A percentile compares a stretch with the other conserved stretches of the same genome.
Evolutionary conservation across 1,139 yeast species (phyloP).

Genomic region (Kurtzmaniella quercitrusa): DNA sequence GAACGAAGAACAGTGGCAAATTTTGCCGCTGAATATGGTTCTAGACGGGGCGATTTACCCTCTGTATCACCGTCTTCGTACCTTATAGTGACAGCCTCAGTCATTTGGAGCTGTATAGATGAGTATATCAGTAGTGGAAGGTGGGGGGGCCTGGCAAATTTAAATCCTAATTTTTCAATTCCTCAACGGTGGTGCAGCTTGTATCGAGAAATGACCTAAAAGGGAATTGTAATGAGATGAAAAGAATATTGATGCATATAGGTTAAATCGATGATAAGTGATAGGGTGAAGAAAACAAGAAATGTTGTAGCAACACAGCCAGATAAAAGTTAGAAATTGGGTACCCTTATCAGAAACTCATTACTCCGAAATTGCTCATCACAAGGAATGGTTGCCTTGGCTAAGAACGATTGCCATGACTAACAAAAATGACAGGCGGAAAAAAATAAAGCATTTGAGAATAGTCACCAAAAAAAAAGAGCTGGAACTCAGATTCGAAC

Average conservation of each 20-base stretch:
- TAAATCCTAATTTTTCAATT: background rate
- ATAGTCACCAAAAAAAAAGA: conserved; percentile 31
- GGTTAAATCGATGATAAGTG: background rate
- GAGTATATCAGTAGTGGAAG: background rate
- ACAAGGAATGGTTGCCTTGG: too few species aligned
- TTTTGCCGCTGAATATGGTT: background rate
- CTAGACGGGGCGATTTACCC: background rate
- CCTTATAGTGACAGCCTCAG: background rate
- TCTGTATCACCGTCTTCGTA: background rate
- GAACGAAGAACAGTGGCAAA: background rate
- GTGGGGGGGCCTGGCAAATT: background rate
- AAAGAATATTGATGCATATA: too few species aligned
- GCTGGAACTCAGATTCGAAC: conserved; percentile 85
- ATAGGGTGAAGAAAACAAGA: background rate
- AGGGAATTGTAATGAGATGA: conserved; percentile 3
- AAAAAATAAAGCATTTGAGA: too few species aligned
- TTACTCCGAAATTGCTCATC: too few species aligned
- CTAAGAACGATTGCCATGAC: too few species aligned
- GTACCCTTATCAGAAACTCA: too few species aligned
- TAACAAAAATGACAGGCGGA: too few species aligned
- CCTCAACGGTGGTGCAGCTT: background rate
- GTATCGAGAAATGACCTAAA: conserved; percentile 1
- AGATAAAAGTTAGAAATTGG: too few species aligned
- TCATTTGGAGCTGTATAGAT: background rate
- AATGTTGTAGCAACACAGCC: background rate